Base-by-base conservation (phyloP, 371 early-diverging fungal species). In the Mortierella sp. region DNA sequence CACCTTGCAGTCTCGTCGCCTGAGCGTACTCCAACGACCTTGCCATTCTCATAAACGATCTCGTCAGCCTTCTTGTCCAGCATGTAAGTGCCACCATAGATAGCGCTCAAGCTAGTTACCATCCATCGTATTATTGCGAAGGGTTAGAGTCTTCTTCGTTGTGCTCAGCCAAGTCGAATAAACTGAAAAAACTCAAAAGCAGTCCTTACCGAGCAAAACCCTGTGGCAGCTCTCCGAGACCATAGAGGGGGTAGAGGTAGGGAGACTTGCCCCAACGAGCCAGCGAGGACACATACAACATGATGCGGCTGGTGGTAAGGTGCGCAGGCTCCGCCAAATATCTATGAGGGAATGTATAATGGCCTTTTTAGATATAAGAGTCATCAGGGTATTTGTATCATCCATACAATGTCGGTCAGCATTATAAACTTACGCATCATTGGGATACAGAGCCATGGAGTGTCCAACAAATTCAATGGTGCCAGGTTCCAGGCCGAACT, bases 201-300 rank as follows among this genome's bases (percentile, higher is more conserved):
- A 23, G 14, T 28, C 30, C 83, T 64, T 88, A 93, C 91, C 99
- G 88, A 34, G 99, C 98, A 87, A 99, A 99, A 16, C 97, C 95
- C 85, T 99, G 99, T 42, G 99, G 99, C 49, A 99, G 88, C 73
- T 99, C 99, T 61, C 99, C 99, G 53, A 99, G 87, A 51, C 99
- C 99, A 76, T 98, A 98, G 61, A 97, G 85, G 61, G 99, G 99
- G 82, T 99, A 99, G 78, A 99, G 95, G 84, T 98, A 99, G n/a
- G 99, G 99, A 69, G 95, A 94, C 86, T 95, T 95, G 70, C 99
- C 97, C 78, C 95, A 96, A 51, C 95, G 90, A n/a, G 95, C 91
- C 71, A 99, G 88, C 23, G 99, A 99, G 41, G 89, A 90, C 67
- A 96, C 91, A 81, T 99, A 99, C 64, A 98, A 82, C 61, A 93